Conservation (phyloP, 2,329 filamentous ascomycete species). For the Cercospora sojina region DNA sequence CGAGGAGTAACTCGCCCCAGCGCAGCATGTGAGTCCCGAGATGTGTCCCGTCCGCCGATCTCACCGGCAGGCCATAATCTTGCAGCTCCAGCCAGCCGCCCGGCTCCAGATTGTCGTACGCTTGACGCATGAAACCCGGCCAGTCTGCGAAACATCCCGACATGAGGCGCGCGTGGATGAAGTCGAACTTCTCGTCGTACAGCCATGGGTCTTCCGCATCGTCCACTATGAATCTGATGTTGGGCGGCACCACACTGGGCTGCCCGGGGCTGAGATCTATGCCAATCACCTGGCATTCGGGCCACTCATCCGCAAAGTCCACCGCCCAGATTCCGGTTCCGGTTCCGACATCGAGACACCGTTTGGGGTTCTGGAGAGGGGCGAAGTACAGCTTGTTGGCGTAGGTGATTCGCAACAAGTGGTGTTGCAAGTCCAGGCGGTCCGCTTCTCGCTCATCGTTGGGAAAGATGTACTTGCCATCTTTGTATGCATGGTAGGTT, state of each 20-base stretch:
- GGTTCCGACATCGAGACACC: slow-evolving; percentile 53
- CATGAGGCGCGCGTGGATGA: slow-evolving; percentile 56
- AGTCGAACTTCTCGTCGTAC: slow-evolving; percentile 55
- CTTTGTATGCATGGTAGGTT: slow-evolving; percentile 43
- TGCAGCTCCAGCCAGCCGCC: slow-evolving; percentile 55
- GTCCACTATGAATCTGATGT: slow-evolving; percentile 63
- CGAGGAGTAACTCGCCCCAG: slow-evolving; percentile 41
- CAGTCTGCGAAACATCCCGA: slow-evolving; percentile 56
- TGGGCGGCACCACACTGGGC: slow-evolving; percentile 56
- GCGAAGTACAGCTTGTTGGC: slow-evolving; percentile 48
- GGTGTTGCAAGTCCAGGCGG: slow-evolving; percentile 43
- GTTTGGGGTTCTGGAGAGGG: slow-evolving; percentile 44
- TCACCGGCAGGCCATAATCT: slow-evolving; percentile 46
- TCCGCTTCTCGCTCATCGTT: slow-evolving; percentile 44
- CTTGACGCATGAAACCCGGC: slow-evolving; percentile 48
- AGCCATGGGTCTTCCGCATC: slow-evolving; percentile 62
- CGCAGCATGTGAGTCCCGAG: slow-evolving; percentile 35
- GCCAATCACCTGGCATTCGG: slow-evolving; percentile 45
- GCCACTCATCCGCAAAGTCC: slow-evolving; percentile 49
- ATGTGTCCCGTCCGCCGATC: slow-evolving; percentile 41
- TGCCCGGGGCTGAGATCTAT: slow-evolving; percentile 54
- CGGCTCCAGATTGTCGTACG: slow-evolving; percentile 52
- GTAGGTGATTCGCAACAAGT: slow-evolving; percentile 50
- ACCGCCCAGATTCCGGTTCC: slow-evolving; percentile 60
- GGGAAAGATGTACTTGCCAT: slow-evolving; percentile 44